A percentile compares a stretch with the other conserved stretches of the same genome.
Conservation (phyloP, 2,329 filamentous ascomycete species). For the Xylariaceae sp. region DNA sequence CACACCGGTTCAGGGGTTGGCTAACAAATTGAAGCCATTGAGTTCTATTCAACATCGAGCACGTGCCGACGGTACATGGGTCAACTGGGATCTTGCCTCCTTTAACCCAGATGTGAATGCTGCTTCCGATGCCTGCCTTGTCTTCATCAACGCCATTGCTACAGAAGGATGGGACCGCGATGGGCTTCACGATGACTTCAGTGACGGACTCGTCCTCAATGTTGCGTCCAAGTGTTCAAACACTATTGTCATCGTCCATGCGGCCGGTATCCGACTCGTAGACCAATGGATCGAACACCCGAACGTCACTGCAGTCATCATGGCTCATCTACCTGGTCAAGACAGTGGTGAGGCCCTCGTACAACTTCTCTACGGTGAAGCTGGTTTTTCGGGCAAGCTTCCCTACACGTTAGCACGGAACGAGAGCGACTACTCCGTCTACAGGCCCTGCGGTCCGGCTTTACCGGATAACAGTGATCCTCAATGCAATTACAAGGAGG, state of each 20-base stretch:
- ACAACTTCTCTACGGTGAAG: constrained; percentile 53
- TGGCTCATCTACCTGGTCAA: constrained; percentile 61
- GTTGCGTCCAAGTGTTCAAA: constrained; percentile 56
- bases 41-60: constrained; percentile 53
- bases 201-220: constrained; percentile 53
- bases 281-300: constrained; percentile 60
- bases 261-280: constrained; percentile 56
- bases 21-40: constrained; percentile 40
- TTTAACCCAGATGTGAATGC: constrained; percentile 41
- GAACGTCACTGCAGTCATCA: constrained; percentile 59
- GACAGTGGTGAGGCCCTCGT: constrained; percentile 56
- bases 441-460: constrained; percentile 43
- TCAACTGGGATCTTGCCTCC: constrained; percentile 52
- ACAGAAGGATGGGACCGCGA: constrained; percentile 70
- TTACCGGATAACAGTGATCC: constrained; percentile 42
- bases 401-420: constrained; percentile 57
- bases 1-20: constrained; percentile 13
- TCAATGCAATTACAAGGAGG: constrained; percentile 57
- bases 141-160: constrained; percentile 64
- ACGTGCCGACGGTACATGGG: constrained; percentile 47
- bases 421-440: constrained; percentile 46
- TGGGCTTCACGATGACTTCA: constrained; percentile 63
- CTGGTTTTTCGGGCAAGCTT: constrained; percentile 50
- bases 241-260: constrained; percentile 60
- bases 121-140: constrained; percentile 56